These are phyloP conservation scores for Solanum piurae DNA, from an alignment of 257 asterid species.

Conservation along the genomic window DNA sequence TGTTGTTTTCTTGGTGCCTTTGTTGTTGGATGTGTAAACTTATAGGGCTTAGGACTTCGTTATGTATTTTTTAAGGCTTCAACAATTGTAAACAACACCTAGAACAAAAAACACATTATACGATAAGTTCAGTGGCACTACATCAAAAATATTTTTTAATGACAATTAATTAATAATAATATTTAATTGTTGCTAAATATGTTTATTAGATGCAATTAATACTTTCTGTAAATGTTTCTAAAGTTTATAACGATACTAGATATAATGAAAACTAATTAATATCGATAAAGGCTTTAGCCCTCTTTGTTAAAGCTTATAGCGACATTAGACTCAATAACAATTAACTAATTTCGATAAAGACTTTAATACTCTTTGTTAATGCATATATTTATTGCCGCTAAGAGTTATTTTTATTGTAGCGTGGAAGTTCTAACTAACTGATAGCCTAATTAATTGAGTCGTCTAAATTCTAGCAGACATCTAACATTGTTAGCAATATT, in stretches of 20 bases:
- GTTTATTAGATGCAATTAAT: too few species aligned
- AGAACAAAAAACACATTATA: neutral
- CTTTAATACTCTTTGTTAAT: too few species aligned
- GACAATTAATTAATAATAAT: neutral
- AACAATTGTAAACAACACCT: neutral
- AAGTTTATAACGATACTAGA: neutral
- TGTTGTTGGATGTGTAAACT: neutral
- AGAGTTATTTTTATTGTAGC: too few species aligned
- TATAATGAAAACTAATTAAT: too few species aligned
- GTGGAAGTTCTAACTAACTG: neutral
- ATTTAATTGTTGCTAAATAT: too few species aligned
- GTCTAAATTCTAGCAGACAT: neutral
- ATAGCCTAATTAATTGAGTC: neutral
- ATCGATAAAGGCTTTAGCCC: too few species aligned
- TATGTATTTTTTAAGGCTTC: neutral
- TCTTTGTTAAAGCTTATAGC: too few species aligned
- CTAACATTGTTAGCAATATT: neutral
- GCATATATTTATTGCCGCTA: too few species aligned
- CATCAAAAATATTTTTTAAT: too few species aligned
- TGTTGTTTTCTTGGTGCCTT: neutral
- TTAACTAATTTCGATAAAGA: too few species aligned
- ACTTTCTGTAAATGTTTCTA: too few species aligned
- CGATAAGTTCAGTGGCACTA: neutral
- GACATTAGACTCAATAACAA: too few species aligned
- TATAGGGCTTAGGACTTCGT: neutral